Evolutionary conservation across 2,329 filamentous ascomycete species (phyloP), one percentile per base, ranked within the genome.

Genomic region (Pestalotiopsis sp.): DNA sequence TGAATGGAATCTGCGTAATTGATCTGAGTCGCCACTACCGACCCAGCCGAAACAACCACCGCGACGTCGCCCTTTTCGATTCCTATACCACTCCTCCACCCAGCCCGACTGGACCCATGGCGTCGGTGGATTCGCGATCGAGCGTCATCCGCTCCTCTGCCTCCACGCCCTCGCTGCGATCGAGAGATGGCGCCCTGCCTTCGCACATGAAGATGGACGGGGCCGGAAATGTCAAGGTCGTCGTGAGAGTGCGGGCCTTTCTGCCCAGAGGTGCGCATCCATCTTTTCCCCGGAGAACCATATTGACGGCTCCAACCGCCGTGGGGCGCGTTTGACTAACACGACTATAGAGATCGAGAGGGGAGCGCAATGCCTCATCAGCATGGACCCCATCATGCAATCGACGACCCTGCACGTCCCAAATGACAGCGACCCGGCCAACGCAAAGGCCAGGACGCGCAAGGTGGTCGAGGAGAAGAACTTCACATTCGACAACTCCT

Each of bases 401-500:
- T 88, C 89, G 78, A 99, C 96, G 2, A 97, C 89, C 1, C 87
- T 99, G 4, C 86, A 90, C 59, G 88, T 91, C 3, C 94, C 95
- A 1, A 84, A 85, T 65, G 84, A 88, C n/a, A 77, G 78, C 64
- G 85, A 86, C 69, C 82, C 84, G 17, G 83, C 83, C 56, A 90
- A 88, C 71, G 78, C 84, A 60, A 86, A 87, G 71, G 84, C 87
- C 3, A 91, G 90, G 80, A 88, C 89, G 52, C 90, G 93, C 71
- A 95, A 92, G 79, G 84, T 92, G 7, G 84, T 92, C 67, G 94
- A 98, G 77, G 93, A 97, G 77, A 98, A 97, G 82, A 88, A 86
- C 0, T 99, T 99, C 77, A 95, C 93, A 2, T 99, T 99, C 79
- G 96, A 99, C 84, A 97, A 94, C 78, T 98, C 95, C 0, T 99